Conservation (phyloP, 768 basidiomycete species). For the Termitomyces sp. region DNA sequence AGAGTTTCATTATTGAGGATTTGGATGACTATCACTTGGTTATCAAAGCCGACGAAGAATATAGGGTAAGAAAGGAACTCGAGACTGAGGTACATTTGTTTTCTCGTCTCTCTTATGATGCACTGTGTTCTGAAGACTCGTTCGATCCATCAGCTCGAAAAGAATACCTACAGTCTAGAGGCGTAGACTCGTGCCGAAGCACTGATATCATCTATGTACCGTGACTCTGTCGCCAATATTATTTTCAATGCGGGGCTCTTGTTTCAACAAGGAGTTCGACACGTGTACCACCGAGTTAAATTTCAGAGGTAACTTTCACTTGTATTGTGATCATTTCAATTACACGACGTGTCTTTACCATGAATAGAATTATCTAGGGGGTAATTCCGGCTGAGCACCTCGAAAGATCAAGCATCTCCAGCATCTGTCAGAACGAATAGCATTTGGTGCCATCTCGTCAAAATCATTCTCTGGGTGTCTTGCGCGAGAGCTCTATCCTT, state of each 20-base stretch:
- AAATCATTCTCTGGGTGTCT: not conserved
- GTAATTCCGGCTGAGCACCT: not conserved
- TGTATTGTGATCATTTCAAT: not conserved
- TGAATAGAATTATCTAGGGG: not conserved
- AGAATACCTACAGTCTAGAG: slow-evolving; percentile 3
- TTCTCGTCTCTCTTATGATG: slow-evolving; percentile 16
- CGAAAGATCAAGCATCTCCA: not conserved
- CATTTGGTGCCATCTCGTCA: not conserved
- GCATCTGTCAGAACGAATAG: not conserved
- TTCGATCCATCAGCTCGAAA: not conserved
- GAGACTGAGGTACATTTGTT: slow-evolving; percentile 61
- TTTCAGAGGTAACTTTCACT: not conserved
- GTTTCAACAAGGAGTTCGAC: not conserved
- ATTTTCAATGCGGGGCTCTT: not conserved
- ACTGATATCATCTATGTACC: not conserved
- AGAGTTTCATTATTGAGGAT: slow-evolving; percentile 82
- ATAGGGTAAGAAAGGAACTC: slow-evolving; percentile 62
- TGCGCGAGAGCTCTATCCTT: not conserved
- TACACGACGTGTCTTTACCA: not conserved
- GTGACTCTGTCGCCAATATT: not conserved
- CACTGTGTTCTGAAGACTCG: not conserved
- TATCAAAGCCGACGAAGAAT: slow-evolving; percentile 76
- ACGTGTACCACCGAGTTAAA: too few species aligned
- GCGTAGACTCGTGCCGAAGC: slow-evolving; percentile 20
- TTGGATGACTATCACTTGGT: slow-evolving; percentile 64